Evolutionary conservation across 495 filamentous ascomycete species (phyloP), one percentile per base, ranked within the genome.

Genomic region (Amphirosellinia nigrospora): DNA sequence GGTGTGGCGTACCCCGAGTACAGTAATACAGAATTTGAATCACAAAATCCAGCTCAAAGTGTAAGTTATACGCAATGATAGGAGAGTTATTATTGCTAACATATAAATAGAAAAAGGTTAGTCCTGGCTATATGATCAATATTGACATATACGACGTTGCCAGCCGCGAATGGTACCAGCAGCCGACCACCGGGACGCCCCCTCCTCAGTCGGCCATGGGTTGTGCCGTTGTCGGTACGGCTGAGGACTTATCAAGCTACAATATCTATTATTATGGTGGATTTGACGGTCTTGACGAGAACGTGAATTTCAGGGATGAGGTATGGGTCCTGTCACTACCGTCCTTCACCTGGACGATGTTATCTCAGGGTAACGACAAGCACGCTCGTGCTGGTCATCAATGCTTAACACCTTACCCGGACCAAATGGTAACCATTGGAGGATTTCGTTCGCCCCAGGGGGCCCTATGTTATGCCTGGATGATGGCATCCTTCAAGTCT

Each of bases 251-350:
- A 4, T 89, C 87, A 7, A 89, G 87, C 16, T 86, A 87, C 75
- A 90, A 92, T 71, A 91, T 94, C 65, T 94, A 93, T 74, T 90
- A 90, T 69, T 94, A 94, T 70, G 91, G 91, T 23, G 91, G 91
- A 3, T 91, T 87, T 68, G 77, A 88, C 58, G 89, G 88, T 0
- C 56, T 88, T 19, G 53, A 82, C 13, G 38, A 71, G 1, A 62
- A 71, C 2, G 38, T 74, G 13, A 69, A 71, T 13, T 85, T 82
- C 46, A 87, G 79, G 13, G 90, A 92, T 71, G 89, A 92, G 62
- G 89, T 94, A 16, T 94, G 90, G 78, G 86, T 94, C 15, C 75
- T 95, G 32, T 92, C 91, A 0, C 75, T 94, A 19, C 92, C 93
- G 0, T 88, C 91, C 0, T 94, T 95, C 77, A 87, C 80, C n/a